phyloP scores from a whole-genome alignment of 257 asterid species.

The Jasminum sambac region DNA sequence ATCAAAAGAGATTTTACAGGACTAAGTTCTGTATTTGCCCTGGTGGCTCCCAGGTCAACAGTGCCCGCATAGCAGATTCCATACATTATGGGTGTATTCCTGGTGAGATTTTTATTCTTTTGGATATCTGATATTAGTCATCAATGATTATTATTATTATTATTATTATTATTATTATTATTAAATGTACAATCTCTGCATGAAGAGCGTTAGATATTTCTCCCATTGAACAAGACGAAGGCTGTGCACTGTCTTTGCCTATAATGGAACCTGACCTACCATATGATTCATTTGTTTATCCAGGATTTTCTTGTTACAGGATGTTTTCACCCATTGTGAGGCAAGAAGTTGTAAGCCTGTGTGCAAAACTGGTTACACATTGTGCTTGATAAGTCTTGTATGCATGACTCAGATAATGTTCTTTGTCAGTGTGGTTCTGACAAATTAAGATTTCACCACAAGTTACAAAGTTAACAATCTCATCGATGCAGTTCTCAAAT shows the following conservation, averaged over 20 bases:
- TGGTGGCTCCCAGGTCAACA: conserved; percentile 99
- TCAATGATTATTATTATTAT: background rate
- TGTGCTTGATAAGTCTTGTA: conserved; percentile 6
- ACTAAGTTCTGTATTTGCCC: conserved; percentile 97
- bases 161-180: background rate
- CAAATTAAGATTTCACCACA: background rate
- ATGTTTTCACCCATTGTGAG: conserved; percentile 3
- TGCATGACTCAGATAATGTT: background rate
- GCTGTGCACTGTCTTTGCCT: background rate
- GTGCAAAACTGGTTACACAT: background rate
- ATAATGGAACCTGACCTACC: background rate
- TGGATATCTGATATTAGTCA: conserved; percentile 5
- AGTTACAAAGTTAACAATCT: background rate
- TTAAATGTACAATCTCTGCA: background rate
- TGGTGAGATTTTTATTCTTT: conserved; percentile 54
- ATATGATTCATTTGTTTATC: conserved; percentile 12
- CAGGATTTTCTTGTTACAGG: conserved; percentile 6
- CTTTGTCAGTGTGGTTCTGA: background rate
- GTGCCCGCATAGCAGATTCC: conserved; percentile 97
- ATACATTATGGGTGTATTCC: conserved; percentile 98
- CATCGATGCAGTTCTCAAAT: background rate
- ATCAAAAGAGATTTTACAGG: conserved; percentile 88
- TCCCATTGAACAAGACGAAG: background rate
- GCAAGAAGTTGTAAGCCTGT: conserved; percentile 4
- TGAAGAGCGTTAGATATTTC: background rate